Base-by-base conservation (phyloP, 129 eudicot species). In the Sambucus nigra region DNA sequence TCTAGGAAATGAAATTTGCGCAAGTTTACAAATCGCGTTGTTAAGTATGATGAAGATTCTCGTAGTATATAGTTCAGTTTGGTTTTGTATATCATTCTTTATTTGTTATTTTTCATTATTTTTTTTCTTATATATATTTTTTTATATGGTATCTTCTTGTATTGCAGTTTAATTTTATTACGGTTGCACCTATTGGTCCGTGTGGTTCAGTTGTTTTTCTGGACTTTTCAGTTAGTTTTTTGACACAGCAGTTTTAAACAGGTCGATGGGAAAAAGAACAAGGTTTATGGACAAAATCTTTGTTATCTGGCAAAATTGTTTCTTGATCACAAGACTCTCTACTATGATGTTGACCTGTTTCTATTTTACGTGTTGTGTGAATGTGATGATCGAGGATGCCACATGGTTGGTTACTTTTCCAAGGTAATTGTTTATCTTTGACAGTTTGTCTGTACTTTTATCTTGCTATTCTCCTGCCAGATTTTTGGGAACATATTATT, bases 311-410 rank as follows among this genome's bases (percentile, higher is more conserved):
- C 98, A 14, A 91, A 91, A 60, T 53, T 91, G 75, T 91, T 91
- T 79, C 98, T 91, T 59, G 98, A 91, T 67, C 98, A 91, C 81
- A 91, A 91, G 79, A 91, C 95, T 17, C 89, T 91, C 28, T 85
- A 91, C 67, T 91, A 91, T 69, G 98, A 91, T 56, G 98, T 91
- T 17, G 98, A 91, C 68, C 74, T 91, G 65, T 91, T 91, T 69
- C 73, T 91, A 20, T 91, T 91, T 58, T 85, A 91, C 35, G 86
- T 91, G 53, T 60, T 85, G 57, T 91, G 98, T 70, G 98, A 91
- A 59, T 91, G 98, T 65, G 98, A 91, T 74, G 95, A 91, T 60
- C 93, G 95, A 35, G 98, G 98, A 61, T 91, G 98, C 78, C 98
- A 85, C 89, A 91, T 91, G 95, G 98, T 91, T 53, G 95, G 95